Evolutionary conservation across 1,284 basidiomycete species (phyloP), one percentile per base, ranked within the genome.

Genomic region (Malassezia obtusa): DNA sequence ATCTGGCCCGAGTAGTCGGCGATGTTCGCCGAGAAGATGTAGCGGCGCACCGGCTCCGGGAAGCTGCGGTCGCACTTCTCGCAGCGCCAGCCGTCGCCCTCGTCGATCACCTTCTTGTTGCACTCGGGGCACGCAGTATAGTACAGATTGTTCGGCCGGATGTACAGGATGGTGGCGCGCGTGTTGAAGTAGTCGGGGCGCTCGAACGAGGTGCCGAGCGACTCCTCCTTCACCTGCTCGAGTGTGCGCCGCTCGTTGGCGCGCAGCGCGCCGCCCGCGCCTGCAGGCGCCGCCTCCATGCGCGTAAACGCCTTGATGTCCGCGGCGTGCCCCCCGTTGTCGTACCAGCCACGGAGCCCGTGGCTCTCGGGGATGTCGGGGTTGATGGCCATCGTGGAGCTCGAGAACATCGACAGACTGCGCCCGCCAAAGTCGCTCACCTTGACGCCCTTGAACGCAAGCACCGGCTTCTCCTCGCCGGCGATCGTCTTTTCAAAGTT

Each of bases 61-160:
- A 87, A 50, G 76, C 81, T 63, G 66, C 81, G 81, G 56, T 89
- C 82, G 74, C 94, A 99, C 76, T 92, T 96, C 68, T 98, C 92
- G 75, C 94, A 99, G 43, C 82, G 78, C 90, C 90, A 98, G 33
- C 78, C 79, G 41, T 80, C 80, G 28, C 80, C 80, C 32, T 81
- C 77, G 54, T 86, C 80, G 0, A 81, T 77, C 2, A 96, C 86
- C 76, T 98, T 99, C 79, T 96, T 98, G 77, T 82, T 88, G 77
- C 92, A 98, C 3, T 79, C 79, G 11, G 83, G 84, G 74, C 94
- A 99, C 5, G 88, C 91, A 14, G 92, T 85, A 75, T 98, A 98
- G 30, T 82, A 83, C 45, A 96, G 80, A 56, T 82, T 87, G 39
- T 96, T 90, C 35, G 78, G 74, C 76, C 86, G 90, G 79, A 98